These are phyloP conservation scores for Globisporangium parvum DNA, from an alignment of 352 stramenopile species.

Conservation along the genomic window DNA sequence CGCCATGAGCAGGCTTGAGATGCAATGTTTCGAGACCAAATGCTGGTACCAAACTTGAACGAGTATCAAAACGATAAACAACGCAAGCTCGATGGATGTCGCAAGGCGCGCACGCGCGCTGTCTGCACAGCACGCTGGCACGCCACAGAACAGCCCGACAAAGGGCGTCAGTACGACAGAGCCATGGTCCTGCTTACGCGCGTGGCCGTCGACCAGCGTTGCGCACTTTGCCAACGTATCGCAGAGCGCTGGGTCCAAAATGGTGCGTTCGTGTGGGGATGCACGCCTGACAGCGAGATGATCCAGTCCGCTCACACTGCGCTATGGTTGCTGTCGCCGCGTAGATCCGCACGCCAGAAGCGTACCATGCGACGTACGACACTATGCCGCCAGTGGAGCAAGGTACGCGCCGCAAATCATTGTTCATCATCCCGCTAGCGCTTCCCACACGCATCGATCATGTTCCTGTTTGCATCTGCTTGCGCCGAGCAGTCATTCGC, in stretches of 20 bases:
- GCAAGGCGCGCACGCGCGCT: no score
- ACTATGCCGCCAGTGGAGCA: slow-evolving; percentile 53
- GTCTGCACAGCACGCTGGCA: no score
- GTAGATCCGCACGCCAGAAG: slow-evolving; percentile 50
- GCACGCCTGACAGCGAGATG: not conserved
- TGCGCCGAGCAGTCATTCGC: slow-evolving; percentile 35
- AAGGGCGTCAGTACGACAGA: no score
- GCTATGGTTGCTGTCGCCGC: not conserved
- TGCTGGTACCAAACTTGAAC: no score
- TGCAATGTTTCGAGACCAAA: no score
- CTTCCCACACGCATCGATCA: not conserved
- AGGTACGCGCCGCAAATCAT: slow-evolving; percentile 24
- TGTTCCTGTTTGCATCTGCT: not conserved
- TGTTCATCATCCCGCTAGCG: not conserved
- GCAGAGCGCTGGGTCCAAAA: slow-evolving; percentile 27
- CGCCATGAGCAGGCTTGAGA: not conserved
- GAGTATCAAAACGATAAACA: no score
- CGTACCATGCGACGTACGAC: slow-evolving; percentile 62
- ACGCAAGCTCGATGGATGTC: no score
- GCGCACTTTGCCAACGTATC: slow-evolving; percentile 29
- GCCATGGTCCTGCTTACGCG: not conserved
- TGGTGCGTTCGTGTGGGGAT: slow-evolving; percentile 18
- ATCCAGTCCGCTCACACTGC: not conserved
- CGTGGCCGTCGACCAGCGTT: slow-evolving; percentile 16
- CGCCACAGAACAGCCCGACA: no score